These are phyloP conservation scores for Solanum rostratum DNA, from an alignment of 257 asterid genomes.

Conservation along the genomic window DNA sequence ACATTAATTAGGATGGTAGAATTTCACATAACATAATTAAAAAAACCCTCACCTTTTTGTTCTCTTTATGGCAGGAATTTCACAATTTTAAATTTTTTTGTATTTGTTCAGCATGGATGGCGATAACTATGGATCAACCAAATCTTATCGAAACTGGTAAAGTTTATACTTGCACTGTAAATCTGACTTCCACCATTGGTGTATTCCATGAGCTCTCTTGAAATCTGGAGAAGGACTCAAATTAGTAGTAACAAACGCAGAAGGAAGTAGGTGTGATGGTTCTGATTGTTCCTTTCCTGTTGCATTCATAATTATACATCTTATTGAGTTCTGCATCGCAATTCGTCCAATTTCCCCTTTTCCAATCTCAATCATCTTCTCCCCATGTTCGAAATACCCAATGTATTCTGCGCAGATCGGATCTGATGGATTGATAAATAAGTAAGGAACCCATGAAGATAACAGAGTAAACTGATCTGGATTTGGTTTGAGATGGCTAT, in stretches of 20 bases:
- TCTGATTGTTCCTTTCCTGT: constrained; percentile 32
- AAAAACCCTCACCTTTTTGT: too few relatives aligned
- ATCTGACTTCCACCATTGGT: constrained; percentile 66
- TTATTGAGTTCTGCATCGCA: constrained; percentile 50
- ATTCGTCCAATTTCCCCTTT: constrained; percentile 44
- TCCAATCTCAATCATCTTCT: constrained; percentile 45
- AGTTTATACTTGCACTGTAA: constrained; percentile 20
- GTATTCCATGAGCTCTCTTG: constrained; percentile 51
- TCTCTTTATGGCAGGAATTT: too few relatives aligned
- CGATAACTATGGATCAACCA: accelerated
- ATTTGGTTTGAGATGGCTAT: background rate
- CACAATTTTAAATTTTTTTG: too few relatives aligned
- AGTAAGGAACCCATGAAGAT: constrained; percentile 59
- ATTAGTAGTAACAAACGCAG: constrained; percentile 41
- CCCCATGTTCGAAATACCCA: constrained; percentile 59
- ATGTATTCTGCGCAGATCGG: constrained; percentile 53
- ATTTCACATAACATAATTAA: too few relatives aligned
- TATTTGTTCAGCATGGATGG: background rate
- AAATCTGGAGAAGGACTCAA: constrained; percentile 14
- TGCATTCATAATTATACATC: constrained; percentile 28
- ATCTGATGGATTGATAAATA: constrained; percentile 50
- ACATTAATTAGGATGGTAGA: too few relatives aligned
- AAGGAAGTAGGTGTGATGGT: constrained; percentile 61
- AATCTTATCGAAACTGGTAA: constrained; percentile 16
- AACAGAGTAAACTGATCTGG: constrained; percentile 22